Evolutionary conservation across 2,329 filamentous ascomycete genomes (phyloP).

Genomic region (Arthroderma uncinatum): DNA sequence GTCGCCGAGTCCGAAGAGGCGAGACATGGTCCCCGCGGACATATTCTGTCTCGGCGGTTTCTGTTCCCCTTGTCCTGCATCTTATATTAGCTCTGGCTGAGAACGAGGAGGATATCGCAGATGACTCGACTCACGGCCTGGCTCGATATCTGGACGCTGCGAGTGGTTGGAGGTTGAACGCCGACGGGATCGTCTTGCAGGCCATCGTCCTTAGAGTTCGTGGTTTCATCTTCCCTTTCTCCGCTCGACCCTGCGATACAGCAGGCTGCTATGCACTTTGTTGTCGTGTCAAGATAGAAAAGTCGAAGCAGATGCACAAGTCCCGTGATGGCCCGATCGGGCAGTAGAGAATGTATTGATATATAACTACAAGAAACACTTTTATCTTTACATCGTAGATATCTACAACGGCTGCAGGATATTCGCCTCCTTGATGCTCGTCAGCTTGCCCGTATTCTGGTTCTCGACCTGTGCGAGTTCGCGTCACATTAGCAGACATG

Average conservation of each 20-base stretch:
- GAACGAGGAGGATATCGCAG: background rate
- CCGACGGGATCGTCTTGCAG: background rate
- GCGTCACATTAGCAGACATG: background rate
- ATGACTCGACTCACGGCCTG: background rate
- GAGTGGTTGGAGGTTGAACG: background rate
- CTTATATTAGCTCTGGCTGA: background rate
- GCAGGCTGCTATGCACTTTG: too few relatives aligned
- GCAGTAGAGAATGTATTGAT: background rate
- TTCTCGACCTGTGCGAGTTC: background rate
- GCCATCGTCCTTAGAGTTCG: background rate
- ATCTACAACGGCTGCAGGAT: slow-evolving; percentile 4
- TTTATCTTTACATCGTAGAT: background rate
- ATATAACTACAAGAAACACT: background rate
- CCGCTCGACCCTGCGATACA: background rate
- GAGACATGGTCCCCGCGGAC: too few relatives aligned
- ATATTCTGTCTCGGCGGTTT: too few relatives aligned
- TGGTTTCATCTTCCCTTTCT: background rate
- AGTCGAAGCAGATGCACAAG: background rate
- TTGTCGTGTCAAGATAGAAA: too few relatives aligned
- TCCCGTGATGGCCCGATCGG: background rate
- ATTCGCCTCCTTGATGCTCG: background rate
- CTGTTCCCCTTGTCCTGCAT: too few relatives aligned
- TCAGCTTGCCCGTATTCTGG: background rate
- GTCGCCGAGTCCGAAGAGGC: too few relatives aligned
- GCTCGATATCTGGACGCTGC: background rate